Base-by-base conservation (phyloP, 495 filamentous ascomycete genomes). In the Aspergillus sclerotiicarbonarius region DNA sequence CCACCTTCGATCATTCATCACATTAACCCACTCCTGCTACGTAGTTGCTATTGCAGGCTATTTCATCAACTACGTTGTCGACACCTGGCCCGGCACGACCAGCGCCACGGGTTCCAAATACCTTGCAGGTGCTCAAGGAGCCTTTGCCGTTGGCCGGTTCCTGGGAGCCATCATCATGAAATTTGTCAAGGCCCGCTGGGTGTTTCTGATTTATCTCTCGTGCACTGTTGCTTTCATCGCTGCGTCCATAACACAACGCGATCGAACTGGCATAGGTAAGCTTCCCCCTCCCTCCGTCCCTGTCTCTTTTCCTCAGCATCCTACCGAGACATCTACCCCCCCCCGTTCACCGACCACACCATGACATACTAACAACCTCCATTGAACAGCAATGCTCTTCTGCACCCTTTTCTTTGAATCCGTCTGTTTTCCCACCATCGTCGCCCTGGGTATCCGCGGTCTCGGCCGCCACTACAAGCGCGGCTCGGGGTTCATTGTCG, bases 41-140 rank as follows among this genome's bases (percentile, higher is more conserved):
- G n/a, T 56, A 74, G 86, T 89, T 60, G 85, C 80, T 35, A 85
- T 87, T 70, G 84, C 82, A 8, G 78, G 85, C 33, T 89, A 82
- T 71, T 88, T 90, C 71, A 78, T 82, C 61, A 85, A 85, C 70
- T 81, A 80, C 60, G 71, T 76, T 50, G 70, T 70, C 20, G 73
- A 81, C 32, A 73, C 74, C 19, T 68, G 74, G 58, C 52, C 65
- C 13, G 73, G 66, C 31, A 71, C 73, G 8, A 52, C 69, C 31
- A 69, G 64, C 8, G 60, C 76, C 9, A 74, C 72, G 3, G 82
- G 71, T 0, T 80, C 83, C 1, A 80, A 82, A 41, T 78, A 83
- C 25, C 70, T 84, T 3, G 81, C 82, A 3, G 77, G 76, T 4
- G 83, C 78, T 0, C 80, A 84, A 55, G 82, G 79, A 12, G 72